Base-by-base conservation (phyloP, 2,329 filamentous ascomycete species). In the Cercospora sojina region DNA sequence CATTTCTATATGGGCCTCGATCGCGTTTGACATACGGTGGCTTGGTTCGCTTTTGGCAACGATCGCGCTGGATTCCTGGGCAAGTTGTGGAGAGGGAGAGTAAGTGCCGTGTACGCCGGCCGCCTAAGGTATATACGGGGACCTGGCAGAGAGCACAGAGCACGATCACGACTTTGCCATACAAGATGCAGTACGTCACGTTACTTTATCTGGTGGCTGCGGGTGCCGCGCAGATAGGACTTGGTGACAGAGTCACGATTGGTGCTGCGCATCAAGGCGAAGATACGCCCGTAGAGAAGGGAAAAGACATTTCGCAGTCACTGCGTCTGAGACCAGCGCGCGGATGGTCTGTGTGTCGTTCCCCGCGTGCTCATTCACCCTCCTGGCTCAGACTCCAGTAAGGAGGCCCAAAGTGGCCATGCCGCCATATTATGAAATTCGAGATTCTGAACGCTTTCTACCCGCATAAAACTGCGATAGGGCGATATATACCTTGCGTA, bases 141-240 rank as follows among this genome's bases (percentile, higher is more conserved):
- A 4, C 12, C 23, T 53, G 12, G 12, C 23, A 27, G 47, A 51
- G 47, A 4, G 47, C 47, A 13, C 20, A 23, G 23, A 47, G 9
- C n/a, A 53, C 47, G 47, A 53, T 53, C 5, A n/a, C 23, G 18
- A 27, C 20, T 53, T 53, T 59, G 3, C 10, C 31, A 25, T 31
- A 59, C 55, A 12, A 23, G 31, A 29, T 47, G n/a, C 23, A 38
- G 41, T 59, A 55, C 62, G 57, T 56, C 62, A 64, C 43, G 55
- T 43, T 58, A 41, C 4, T 41, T 41, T 38, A 25, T 59, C 32
- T 59, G 56, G 32, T 59, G 56, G 56, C 56, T 38, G 56, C 56
- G 31, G 32, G 20, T 16, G 25, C 55, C 29, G 23, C 27, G 55
- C 29, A 32, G n/a, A 57, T 57, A 16, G 47, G 23, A 29, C 23